Evolutionary conservation across 106 monocot genomes (phyloP), one percentile per base, ranked within the genome.

Genomic region (Dioscorea zingiberensis): DNA sequence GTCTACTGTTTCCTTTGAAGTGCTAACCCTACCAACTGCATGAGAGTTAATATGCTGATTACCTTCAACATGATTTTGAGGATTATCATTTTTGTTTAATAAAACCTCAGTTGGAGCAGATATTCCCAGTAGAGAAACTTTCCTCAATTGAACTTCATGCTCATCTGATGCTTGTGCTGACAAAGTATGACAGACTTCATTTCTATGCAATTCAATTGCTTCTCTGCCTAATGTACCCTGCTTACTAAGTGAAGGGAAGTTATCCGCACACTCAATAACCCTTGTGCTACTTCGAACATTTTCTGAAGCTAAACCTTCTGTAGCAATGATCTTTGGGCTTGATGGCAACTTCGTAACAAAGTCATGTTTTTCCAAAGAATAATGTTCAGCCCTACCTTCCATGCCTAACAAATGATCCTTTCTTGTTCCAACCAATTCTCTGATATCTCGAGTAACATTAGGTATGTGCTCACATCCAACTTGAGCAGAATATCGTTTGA

Each of bases 31-130:
- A 24, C 73, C 60, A 47, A 58, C 67, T 12, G 46, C 14, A 70
- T 63, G 60, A 62, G 23, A 69, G 21, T 49, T 44, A 51, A 78
- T 30, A 62, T 66, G 67, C 70, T 71, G 71, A 60, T 87, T 81
- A 11, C 79, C 68, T 29, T 81, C 77, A 6, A 49, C 30, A 23
- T 44, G 1, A 26, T 47, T 54, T 68, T 59, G 55, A 74, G 13
- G 29, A 30, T 28, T 70, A 15, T 7, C 12, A 29, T 23, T 63
- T 65, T 15, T 58, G 23, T 19, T 63, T 38, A 24, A 12, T 21
- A 49, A 44, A 49, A 23, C 63, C 30, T 30, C 26, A 46, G 49
- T 29, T 7, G 22, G 2, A 29, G 47, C 25, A 69, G 26, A 46
- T 19, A 66, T 67, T 28, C 63, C 66, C 28, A 61, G 74, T 47